Evolutionary conservation across 345 rosid genomes (phyloP).

Genomic region (Noccaea bulbosa): DNA sequence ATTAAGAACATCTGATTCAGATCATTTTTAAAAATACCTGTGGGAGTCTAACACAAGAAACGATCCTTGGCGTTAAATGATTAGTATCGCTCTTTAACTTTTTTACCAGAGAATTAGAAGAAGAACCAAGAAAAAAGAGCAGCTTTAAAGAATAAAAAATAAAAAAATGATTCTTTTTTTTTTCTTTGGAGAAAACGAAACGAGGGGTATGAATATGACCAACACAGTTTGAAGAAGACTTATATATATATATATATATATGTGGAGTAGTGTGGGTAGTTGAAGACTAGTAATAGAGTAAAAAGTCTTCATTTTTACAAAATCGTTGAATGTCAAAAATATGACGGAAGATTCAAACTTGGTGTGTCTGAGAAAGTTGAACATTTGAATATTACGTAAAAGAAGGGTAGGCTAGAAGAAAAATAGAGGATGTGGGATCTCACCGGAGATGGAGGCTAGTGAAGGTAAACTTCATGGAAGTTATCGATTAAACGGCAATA

Average conservation of each 20-base stretch:
- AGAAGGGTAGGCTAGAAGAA: slow-evolving; percentile 10
- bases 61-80: slow-evolving; percentile 1
- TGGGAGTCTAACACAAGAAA: slow-evolving; percentile 14
- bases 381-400: slow-evolving; percentile 14
- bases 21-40: slow-evolving; percentile 31
- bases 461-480: slow-evolving; percentile 39
- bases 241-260: slow-evolving; percentile 17
- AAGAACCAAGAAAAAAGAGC: neutral
- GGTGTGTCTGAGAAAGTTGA: slow-evolving; percentile 37
- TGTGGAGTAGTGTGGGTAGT: slow-evolving; percentile 31
- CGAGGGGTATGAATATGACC: slow-evolving; percentile 24
- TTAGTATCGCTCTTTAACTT: neutral
- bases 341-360: slow-evolving; percentile 42
- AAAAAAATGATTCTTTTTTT: neutral
- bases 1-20: neutral
- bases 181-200: slow-evolving; percentile 2
- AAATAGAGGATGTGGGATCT: slow-evolving; percentile 26
- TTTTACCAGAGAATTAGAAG: neutral
- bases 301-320: slow-evolving; percentile 33
- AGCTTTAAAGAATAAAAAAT: slow-evolving; percentile 26
- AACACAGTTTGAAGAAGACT: neutral
- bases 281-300: slow-evolving; percentile 28
- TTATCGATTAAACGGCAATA: slow-evolving; percentile 33
- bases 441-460: slow-evolving; percentile 10
- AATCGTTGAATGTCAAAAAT: slow-evolving; percentile 32